phyloP scores from a whole-genome alignment of 768 basidiomycete species.

The Boletus tomentosulus region DNA sequence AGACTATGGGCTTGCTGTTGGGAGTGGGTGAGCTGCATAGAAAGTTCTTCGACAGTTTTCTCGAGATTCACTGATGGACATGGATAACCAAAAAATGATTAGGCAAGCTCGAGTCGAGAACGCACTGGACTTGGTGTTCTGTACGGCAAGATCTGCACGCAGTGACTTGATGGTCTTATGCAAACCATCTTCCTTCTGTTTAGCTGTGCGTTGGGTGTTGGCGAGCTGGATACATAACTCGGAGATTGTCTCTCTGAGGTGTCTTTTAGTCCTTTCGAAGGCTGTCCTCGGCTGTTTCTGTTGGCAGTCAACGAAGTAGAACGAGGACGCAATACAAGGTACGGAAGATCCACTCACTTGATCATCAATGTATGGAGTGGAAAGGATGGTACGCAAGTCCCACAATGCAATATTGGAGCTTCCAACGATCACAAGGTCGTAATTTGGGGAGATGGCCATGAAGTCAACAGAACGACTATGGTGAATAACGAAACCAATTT shows the following conservation, averaged over 20 bases:
- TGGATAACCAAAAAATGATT: background rate
- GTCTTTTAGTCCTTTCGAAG: background rate
- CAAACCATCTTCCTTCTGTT: background rate
- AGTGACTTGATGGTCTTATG: background rate
- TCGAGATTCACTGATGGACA: background rate
- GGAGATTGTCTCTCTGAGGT: background rate
- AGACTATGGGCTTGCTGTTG: background rate
- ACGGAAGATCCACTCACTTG: background rate
- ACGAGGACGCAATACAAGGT: background rate
- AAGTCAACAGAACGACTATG: background rate
- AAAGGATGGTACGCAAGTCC: background rate
- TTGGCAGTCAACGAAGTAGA: background rate
- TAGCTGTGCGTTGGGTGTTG: background rate
- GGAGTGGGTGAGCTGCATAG: background rate
- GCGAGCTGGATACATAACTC: background rate
- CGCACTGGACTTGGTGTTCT: background rate
- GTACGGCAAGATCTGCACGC: background rate
- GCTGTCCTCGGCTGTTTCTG: background rate
- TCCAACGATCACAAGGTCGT: background rate
- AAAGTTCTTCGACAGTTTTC: background rate
- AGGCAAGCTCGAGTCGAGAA: background rate
- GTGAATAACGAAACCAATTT: background rate
- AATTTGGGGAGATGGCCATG: background rate
- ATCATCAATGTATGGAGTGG: background rate
- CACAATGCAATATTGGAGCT: background rate